phyloP scores from a whole-genome alignment of 768 basidiomycete genomes.

The Cubamyces lactineus region DNA sequence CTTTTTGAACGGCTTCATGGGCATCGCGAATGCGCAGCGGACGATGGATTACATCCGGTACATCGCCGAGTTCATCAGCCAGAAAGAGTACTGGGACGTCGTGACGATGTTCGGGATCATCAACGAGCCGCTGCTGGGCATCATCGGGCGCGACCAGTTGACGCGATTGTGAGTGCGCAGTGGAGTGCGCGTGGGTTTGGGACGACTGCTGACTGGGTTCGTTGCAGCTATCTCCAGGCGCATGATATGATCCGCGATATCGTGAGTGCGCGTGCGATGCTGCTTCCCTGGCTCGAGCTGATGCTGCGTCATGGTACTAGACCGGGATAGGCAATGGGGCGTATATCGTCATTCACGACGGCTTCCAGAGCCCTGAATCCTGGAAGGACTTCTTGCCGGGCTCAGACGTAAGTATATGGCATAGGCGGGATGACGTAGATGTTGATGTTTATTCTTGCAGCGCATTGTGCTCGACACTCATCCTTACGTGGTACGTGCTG shows the following conservation, averaged over 20 bases:
- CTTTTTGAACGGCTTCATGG: slow-evolving; percentile 77
- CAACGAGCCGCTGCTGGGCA: slow-evolving; percentile 60
- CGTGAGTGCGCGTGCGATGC: slow-evolving; percentile 50
- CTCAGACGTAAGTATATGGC: slow-evolving; percentile 36
- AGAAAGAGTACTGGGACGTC: slow-evolving; percentile 70
- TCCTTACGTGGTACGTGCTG: slow-evolving; percentile 44
- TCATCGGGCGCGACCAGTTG: slow-evolving; percentile 60
- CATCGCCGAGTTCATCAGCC: slow-evolving; percentile 81
- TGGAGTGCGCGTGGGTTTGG: neutral
- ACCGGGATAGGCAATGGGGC: slow-evolving; percentile 65
- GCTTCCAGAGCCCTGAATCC: slow-evolving; percentile 53
- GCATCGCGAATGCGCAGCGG: slow-evolving; percentile 85
- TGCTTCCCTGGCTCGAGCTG: neutral
- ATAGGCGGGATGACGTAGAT: neutral
- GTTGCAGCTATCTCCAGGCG: slow-evolving; percentile 57
- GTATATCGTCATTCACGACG: slow-evolving; percentile 59
- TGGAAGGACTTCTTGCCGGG: slow-evolving; percentile 47
- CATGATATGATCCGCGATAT: slow-evolving; percentile 74
- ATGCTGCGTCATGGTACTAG: slow-evolving; percentile 4
- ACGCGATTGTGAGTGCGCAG: slow-evolving; percentile 58
- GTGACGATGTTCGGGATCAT: slow-evolving; percentile 65
- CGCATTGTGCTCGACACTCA: slow-evolving; percentile 55
- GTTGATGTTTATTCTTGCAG: slow-evolving; percentile 12
- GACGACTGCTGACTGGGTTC: slow-evolving; percentile 20
- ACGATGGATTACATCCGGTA: slow-evolving; percentile 79